Base-by-base conservation (phyloP, 768 basidiomycete species). In the Cyclocybe aegerita region DNA sequence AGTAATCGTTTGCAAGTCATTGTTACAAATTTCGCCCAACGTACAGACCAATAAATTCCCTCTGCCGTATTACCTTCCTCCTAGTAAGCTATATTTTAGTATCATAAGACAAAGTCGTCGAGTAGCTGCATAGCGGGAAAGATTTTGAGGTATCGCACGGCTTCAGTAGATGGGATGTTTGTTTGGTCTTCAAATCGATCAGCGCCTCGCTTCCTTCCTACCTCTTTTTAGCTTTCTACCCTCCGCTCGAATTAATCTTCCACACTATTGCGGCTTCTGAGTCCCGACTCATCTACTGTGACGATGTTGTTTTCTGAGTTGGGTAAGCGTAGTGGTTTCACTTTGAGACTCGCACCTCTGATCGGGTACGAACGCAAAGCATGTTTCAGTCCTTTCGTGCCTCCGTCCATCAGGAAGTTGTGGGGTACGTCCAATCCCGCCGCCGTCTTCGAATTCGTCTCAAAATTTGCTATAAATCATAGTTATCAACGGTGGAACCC, bases 371-470 rank as follows among this genome's bases (percentile, higher is more conserved):
- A 35, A 11, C 10, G 7, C n/a, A 16, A 49, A 70, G 72, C 70
- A 4, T 72, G 72, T 53, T 75, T 75, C 52, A 74, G 73, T 42
- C 69, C 73, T 1, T 64, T 62, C 4, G 70, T 73, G 5, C 53
- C 62, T 15, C 46, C 56, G 2, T 39, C 50, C 9, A 53, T 65
- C 17, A 60, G 65, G 38, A 64, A 61, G 43, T 51, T 62, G 33
- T 75, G 72, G 72, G 65, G 73, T 73, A 43, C 12, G 65, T 52
- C 9, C 29, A 40, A 4, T 14, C 46, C 29, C 9, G 9, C 36
- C 4, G 16, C 48, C 23, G 42, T 5, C 23, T 4, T 23, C 4
- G 23, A 23, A 23, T 23, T n/a, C 3, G 14, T 7, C 23, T 1
- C 9, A 32, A 35, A 31, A 8, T 29, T 9, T 49, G 12, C 10